A percentile compares a stretch with the other conserved stretches of the same genome.
These are phyloP conservation scores for Lipomyces anomalus DNA, from an alignment of 805 yeast species.

Conservation along the genomic window DNA sequence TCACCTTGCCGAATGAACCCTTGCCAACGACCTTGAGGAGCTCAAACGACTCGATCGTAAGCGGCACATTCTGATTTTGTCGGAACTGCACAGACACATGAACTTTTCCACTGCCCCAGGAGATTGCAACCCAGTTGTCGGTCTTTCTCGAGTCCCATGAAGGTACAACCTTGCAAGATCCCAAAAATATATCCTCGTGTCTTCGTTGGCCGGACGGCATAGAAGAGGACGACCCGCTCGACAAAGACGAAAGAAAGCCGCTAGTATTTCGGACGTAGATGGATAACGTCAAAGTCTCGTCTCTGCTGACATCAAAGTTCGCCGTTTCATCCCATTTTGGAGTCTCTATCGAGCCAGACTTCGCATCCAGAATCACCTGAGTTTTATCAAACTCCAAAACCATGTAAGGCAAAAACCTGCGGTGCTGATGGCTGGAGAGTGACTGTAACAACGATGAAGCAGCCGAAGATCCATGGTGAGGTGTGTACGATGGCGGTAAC, in stretches of 20 bases:
- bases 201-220: too few relatives aligned
- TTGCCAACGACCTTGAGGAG: slow-evolving; percentile 92
- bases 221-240: slow-evolving; percentile 2
- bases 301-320: slow-evolving; percentile 78
- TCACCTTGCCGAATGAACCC: slow-evolving; percentile 97
- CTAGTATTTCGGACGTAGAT: slow-evolving; percentile 70
- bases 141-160: slow-evolving; percentile 41
- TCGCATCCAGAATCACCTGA: slow-evolving; percentile 81
- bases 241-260: slow-evolving; percentile 13
- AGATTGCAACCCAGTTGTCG: slow-evolving; percentile 25
- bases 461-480: slow-evolving; percentile 7
- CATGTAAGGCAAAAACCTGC: slow-evolving; percentile 64
- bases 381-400: slow-evolving; percentile 94
- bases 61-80: slow-evolving; percentile 58
- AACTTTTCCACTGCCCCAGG: slow-evolving; percentile 32
- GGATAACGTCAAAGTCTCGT: slow-evolving; percentile 64
- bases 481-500: slow-evolving; percentile 45
- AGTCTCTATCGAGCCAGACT: slow-evolving; percentile 67
- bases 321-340: slow-evolving; percentile 88
- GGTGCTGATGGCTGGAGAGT: slow-evolving; percentile 7
- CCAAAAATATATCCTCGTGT: slow-evolving; percentile 65
- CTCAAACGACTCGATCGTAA: slow-evolving; percentile 88
- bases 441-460: background rate
- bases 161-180: slow-evolving; percentile 60
- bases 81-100: slow-evolving; percentile 62